Conservation (phyloP, 108 stramenopile genomes). For the Pelagomonas calceolata region DNA sequence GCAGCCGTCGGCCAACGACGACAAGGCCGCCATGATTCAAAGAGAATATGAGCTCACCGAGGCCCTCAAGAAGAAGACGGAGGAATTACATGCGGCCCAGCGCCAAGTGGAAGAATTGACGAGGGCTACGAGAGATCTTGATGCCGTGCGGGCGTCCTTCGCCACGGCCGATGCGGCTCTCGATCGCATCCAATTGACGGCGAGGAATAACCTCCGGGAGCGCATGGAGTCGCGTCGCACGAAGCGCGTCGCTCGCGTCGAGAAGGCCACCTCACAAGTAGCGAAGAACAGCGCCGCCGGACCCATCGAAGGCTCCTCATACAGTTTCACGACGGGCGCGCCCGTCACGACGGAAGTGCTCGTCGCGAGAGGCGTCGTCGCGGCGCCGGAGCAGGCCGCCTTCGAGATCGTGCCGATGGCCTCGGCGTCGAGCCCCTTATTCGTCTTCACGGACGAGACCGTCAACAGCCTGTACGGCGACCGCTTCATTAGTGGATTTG, state of each 20-base stretch:
- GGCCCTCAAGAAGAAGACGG: too few species aligned
- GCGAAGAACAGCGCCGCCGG: not conserved
- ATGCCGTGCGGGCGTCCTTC: not conserved
- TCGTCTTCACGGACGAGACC: not conserved
- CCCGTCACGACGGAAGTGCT: not conserved
- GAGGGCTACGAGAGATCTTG: not conserved
- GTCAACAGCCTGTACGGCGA: not conserved
- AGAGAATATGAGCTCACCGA: too few species aligned
- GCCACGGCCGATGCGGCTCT: not conserved
- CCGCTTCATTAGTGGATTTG: not conserved
- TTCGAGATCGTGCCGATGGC: not conserved
- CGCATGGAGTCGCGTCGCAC: not conserved
- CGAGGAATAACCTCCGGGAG: not conserved
- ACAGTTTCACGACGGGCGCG: not conserved
- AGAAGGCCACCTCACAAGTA: not conserved
- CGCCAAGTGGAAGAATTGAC: not conserved
- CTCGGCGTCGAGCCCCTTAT: not conserved
- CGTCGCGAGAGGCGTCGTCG: not conserved
- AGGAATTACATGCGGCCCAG: not conserved
- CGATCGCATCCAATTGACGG: not conserved
- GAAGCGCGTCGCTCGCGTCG: not conserved
- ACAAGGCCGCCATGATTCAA: too few species aligned
- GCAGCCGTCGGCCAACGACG: too few species aligned
- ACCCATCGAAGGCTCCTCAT: not conserved
- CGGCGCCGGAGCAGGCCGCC: not conserved